These are phyloP conservation scores for Colletotrichum aenigma DNA, from an alignment of 2,329 filamentous ascomycete genomes.

Conservation along the genomic window DNA sequence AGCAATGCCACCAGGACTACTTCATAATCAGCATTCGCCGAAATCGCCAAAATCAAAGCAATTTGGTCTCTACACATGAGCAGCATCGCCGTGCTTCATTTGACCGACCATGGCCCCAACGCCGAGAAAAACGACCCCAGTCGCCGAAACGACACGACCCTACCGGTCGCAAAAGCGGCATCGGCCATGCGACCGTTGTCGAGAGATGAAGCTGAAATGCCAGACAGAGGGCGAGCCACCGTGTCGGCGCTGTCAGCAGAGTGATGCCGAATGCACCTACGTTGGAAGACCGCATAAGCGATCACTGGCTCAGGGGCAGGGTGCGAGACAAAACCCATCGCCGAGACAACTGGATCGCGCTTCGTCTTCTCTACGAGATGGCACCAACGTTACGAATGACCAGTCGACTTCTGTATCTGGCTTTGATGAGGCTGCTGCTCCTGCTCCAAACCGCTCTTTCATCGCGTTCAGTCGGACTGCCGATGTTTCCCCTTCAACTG, in stretches of 20 bases:
- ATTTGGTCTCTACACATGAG: background rate
- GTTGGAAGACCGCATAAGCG: background rate
- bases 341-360: background rate
- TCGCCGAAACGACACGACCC: background rate
- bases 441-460: background rate
- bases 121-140: background rate
- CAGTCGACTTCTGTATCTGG: too few species aligned
- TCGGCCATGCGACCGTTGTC: background rate
- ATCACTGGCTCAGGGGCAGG: background rate
- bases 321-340: background rate
- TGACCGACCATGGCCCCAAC: background rate
- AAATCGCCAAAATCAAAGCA: background rate
- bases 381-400: too few species aligned
- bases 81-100: background rate
- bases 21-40: background rate
- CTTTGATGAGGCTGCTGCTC: background rate
- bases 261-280: slow-evolving; percentile 9
- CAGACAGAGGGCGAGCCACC: background rate
- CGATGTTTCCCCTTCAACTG: background rate
- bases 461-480: background rate
- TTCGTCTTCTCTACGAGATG: background rate
- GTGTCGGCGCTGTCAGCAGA: background rate
- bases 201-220: slow-evolving; percentile 16
- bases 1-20: background rate
- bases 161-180: slow-evolving; percentile 18